A percentile compares a stretch with the other conserved stretches of the same genome.
phyloP scores from a whole-genome alignment of 768 basidiomycete genomes.

The Xerocomellus chrysenteron region DNA sequence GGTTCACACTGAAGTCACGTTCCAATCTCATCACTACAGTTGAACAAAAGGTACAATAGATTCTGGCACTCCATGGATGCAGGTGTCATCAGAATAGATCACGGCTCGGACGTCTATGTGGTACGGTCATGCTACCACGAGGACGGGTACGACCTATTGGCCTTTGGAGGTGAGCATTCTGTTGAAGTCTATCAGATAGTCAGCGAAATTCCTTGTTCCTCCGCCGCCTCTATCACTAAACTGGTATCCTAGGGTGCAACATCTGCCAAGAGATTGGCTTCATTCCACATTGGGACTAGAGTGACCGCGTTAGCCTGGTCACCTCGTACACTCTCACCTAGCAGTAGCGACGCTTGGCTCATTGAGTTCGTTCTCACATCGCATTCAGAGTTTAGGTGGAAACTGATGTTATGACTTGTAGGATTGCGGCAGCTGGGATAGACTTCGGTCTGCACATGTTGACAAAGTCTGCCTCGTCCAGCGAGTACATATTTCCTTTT shows the following conservation, averaged over 20 bases:
- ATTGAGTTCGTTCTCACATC: conserved; percentile 55
- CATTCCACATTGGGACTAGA: conserved; percentile 69
- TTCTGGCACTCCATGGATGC: conserved; percentile 40
- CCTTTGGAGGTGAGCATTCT: conserved; percentile 70
- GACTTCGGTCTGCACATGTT: conserved; percentile 74
- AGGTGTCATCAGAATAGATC: conserved; percentile 50
- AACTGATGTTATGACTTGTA: conserved; percentile 29
- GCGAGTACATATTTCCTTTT: conserved; percentile 63
- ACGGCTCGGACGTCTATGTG: conserved; percentile 59
- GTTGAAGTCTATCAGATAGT: conserved; percentile 69
- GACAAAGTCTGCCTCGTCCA: conserved; percentile 48
- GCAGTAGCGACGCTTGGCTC: conserved; percentile 61
- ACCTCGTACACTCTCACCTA: conserved; percentile 63
- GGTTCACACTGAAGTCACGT: neutral
- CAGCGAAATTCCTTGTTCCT: conserved; percentile 28
- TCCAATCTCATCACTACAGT: neutral
- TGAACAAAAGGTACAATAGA: neutral
- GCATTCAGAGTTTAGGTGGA: neutral
- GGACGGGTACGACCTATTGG: conserved; percentile 66
- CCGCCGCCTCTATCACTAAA: conserved; percentile 7
- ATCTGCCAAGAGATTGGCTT: conserved; percentile 53
- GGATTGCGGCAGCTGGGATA: conserved; percentile 64
- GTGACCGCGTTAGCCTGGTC: conserved; percentile 82
- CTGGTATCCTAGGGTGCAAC: conserved; percentile 38
- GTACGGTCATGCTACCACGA: conserved; percentile 63